A percentile compares a stretch with the other conserved stretches of the same genome.
phyloP scores from a whole-genome alignment of 768 basidiomycete species.

The Lentinula sp. region DNA sequence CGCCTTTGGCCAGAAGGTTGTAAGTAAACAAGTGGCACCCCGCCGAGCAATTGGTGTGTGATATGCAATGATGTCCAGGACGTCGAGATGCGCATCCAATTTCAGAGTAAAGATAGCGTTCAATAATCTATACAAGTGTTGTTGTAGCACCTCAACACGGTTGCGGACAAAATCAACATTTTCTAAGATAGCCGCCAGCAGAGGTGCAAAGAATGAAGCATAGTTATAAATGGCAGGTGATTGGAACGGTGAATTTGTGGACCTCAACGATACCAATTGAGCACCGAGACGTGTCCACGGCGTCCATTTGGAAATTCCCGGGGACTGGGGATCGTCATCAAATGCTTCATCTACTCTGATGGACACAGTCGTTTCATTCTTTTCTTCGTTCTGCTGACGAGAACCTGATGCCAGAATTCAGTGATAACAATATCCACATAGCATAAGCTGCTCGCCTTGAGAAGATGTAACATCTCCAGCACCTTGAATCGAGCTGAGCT shows the following conservation, averaged over 20 bases:
- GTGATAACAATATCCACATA: background rate
- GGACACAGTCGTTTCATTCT: slow-evolving; percentile 33
- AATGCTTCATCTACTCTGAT: slow-evolving; percentile 55
- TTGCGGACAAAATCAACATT: slow-evolving; percentile 36
- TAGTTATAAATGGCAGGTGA: slow-evolving; percentile 48
- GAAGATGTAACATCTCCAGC: background rate
- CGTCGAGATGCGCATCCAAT: slow-evolving; percentile 62
- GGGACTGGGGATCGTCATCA: slow-evolving; percentile 11
- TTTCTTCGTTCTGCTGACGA: background rate
- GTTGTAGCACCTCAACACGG: slow-evolving; percentile 32
- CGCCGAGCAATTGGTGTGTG: slow-evolving; percentile 49
- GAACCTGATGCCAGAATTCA: background rate
- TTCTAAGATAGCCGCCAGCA: slow-evolving; percentile 59
- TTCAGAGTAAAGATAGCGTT: slow-evolving; percentile 49
- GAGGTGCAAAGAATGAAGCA: slow-evolving; percentile 54
- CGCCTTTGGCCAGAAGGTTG: slow-evolving; percentile 60
- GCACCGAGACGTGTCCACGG: slow-evolving; percentile 20
- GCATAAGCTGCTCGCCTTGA: background rate
- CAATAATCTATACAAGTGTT: slow-evolving; percentile 50
- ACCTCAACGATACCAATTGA: slow-evolving; percentile 25
- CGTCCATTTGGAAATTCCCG: slow-evolving; percentile 16
- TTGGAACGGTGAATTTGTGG: slow-evolving; percentile 56
- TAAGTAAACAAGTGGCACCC: slow-evolving; percentile 48
- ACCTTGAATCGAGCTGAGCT: slow-evolving; percentile 32
- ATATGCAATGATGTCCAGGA: slow-evolving; percentile 68